Conservation (phyloP, 2,329 filamentous ascomycete species). For the Paecilomyces dactylethromorphus region DNA sequence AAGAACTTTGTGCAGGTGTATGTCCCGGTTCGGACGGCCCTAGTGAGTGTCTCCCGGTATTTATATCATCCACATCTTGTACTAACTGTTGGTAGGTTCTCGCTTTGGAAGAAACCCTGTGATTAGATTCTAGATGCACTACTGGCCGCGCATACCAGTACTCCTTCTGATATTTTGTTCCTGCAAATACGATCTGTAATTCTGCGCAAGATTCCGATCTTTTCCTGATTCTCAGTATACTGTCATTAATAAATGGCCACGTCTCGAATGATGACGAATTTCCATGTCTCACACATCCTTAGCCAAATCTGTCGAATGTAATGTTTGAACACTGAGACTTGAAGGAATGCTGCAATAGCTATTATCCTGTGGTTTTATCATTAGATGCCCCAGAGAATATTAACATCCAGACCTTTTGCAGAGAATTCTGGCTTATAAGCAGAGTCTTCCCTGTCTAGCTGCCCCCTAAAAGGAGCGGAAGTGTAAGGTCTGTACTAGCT, state of each 20-base stretch:
- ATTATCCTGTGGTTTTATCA: too few relatives aligned
- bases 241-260: background rate
- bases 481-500: too few relatives aligned
- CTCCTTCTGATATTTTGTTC: background rate
- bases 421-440: too few relatives aligned
- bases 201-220: background rate
- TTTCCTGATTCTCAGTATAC: background rate
- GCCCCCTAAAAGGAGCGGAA: too few relatives aligned
- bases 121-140: background rate
- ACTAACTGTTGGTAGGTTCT: background rate
- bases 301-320: too few relatives aligned
- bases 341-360: too few relatives aligned
- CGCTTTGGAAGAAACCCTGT: background rate
- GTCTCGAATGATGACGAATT: background rate
- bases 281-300: background rate
- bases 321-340: too few relatives aligned
- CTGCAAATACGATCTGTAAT: background rate
- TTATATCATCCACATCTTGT: background rate
- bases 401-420: too few relatives aligned
- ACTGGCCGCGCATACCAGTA: background rate
- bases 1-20: slow-evolving; percentile 92
- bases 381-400: too few relatives aligned
- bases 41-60: slow-evolving; percentile 52
- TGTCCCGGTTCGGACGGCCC: slow-evolving; percentile 72
- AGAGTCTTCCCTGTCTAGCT: too few relatives aligned